Conservation (phyloP, 148 eudicot genomes). For the Rhododendron molle region DNA sequence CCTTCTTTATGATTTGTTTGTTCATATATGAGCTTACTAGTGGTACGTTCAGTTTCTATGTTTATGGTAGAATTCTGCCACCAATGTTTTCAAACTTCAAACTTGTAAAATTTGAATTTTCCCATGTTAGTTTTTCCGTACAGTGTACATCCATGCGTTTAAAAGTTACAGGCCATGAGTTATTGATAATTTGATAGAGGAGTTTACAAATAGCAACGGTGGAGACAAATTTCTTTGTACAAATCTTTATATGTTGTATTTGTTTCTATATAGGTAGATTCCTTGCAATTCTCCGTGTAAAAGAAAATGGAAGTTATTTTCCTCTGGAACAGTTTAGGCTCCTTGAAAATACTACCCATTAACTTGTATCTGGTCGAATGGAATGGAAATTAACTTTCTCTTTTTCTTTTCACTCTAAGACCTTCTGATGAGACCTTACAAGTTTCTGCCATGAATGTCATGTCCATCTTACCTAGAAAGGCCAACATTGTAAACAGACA, state of each 20-base stretch:
- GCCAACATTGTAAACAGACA: neutral
- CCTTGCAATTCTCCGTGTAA: neutral
- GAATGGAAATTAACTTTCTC: neutral
- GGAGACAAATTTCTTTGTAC: neutral
- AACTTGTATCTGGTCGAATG: neutral
- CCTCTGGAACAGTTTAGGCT: neutral
- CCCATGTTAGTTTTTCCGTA: neutral
- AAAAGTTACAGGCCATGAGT: neutral
- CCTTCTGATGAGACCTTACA: neutral
- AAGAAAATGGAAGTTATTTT: neutral
- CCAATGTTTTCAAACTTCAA: neutral
- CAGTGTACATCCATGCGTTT: neutral
- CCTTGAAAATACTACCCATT: neutral
- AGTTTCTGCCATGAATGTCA: neutral
- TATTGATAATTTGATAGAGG: neutral
- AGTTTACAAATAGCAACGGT: neutral
- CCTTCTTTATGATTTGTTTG: neutral
- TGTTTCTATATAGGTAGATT: neutral
- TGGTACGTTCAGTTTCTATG: neutral
- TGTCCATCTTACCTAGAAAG: neutral
- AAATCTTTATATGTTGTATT: neutral
- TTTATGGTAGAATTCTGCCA: neutral
- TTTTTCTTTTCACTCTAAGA: neutral
- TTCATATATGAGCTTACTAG: neutral
- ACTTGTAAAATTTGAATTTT: neutral